A percentile compares a stretch with the other conserved stretches of the same genome.
Conservation (phyloP, 805 yeast species). For the Lachancea waltii region DNA sequence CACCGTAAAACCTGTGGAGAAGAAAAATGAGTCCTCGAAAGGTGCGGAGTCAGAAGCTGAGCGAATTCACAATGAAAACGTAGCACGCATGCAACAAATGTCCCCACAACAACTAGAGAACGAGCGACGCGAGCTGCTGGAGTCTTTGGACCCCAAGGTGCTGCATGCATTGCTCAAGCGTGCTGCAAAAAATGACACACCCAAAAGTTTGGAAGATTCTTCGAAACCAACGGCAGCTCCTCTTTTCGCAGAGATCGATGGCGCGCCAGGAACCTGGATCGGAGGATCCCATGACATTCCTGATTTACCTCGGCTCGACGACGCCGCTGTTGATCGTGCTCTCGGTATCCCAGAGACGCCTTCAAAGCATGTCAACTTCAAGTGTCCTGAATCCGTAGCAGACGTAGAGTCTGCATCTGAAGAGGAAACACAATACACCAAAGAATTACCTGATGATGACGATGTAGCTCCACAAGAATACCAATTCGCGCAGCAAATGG, state of each 20-base stretch:
- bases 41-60: conserved; percentile 54
- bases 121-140: conserved; percentile 61
- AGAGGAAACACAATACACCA: conserved; percentile 1
- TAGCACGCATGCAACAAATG: conserved; percentile 56
- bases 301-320: conserved; percentile 23
- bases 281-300: conserved; percentile 25
- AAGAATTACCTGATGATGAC: conserved; percentile 36
- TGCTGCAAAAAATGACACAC: conserved; percentile 42
- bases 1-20: neutral
- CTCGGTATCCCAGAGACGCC: conserved; percentile 14
- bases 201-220: conserved; percentile 36
- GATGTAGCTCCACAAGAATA: conserved; percentile 46
- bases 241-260: conserved; percentile 31
- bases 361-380: conserved; percentile 6
- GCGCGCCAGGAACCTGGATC: conserved; percentile 34
- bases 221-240: conserved; percentile 11
- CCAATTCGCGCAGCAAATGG: conserved; percentile 41
- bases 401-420: neutral
- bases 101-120: conserved; percentile 53
- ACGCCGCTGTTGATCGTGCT: conserved; percentile 27
- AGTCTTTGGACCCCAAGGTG: conserved; percentile 62
- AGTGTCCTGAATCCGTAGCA: neutral
- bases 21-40: neutral
- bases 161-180: conserved; percentile 51
- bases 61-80: conserved; percentile 69